Evolutionary conservation across 768 basidiomycete species (phyloP), one percentile per base, ranked within the genome.

Genomic region (Trametes sanguinea): DNA sequence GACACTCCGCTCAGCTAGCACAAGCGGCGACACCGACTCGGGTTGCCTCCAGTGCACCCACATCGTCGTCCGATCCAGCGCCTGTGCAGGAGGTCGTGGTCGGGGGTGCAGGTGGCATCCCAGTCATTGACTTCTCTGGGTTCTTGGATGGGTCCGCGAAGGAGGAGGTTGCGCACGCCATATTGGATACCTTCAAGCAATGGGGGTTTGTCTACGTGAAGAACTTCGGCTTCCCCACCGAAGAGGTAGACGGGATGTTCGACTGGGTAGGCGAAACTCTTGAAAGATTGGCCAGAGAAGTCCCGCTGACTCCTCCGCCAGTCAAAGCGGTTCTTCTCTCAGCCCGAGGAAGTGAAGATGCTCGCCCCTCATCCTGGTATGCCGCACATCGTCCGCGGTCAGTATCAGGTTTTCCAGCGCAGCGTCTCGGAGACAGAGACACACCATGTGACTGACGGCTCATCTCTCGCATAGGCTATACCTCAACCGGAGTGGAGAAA

Each of bases 181-280:
- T 83, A 2, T 50, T 83, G 0, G 63, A 71, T 6, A 79, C 81
- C 1, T 78, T 83, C 74, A 76, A 78, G 35, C 56, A 51, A 33
- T 59, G 53, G 30, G 59, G 64, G 4, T 66, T 61, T 48, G 61
- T 62, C 14, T 63, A 66, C 43, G 54, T 68, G 5, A 40, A 51
- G 32, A 63, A 61, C 52, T 58, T 80, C 61, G 71, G 71, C 74
- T 75, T 52, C 63, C 76, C 51, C 71, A 74, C 42, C 76, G 69
- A 67, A 3, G 62, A 60, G 17, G 64, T 74, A 17, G 69, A 67
- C 30, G 62, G 51, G n/a, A 73, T 72, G 69, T 74, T 74, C 53
- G 56, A 60, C 16, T 66, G 67, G 71, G 72, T 72, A 30, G 43
- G 50, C 17, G 11, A 17, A 7, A 27, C 22, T 5, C 22, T 46